Percentiles rank a stretch among this genome's conserved stretches.
Conservation (phyloP, 2,329 filamentous ascomycete genomes). For the Fusarium avenaceum region DNA sequence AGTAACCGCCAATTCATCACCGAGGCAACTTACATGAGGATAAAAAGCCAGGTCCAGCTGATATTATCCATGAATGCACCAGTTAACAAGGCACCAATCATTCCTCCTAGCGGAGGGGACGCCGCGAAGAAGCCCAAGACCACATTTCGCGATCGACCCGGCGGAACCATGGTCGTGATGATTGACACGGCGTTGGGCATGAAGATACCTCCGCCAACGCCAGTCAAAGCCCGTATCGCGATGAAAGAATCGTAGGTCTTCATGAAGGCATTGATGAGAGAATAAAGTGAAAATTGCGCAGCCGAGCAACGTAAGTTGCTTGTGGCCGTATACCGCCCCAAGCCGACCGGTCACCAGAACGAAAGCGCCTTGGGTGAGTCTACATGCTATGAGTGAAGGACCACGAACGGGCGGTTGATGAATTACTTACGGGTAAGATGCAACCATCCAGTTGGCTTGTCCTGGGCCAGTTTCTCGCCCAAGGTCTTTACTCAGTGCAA, state of each 20-base stretch:
- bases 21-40: constrained; percentile 3
- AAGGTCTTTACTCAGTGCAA: constrained; percentile 12
- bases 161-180: constrained; percentile 62
- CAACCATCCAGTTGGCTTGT: constrained; percentile 27
- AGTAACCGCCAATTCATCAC: fast-evolving
- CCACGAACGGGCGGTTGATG: fast-evolving
- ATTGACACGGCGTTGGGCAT: constrained; percentile 67
- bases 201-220: constrained; percentile 63
- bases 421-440: constrained; percentile 15
- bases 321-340: constrained; percentile 67
- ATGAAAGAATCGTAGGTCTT: constrained; percentile 59
- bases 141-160: constrained; percentile 54
- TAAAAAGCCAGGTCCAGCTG: constrained; percentile 18
- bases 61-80: not conserved
- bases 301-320: constrained; percentile 59
- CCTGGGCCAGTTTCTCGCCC: constrained; percentile 22
- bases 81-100: not conserved
- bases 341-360: constrained; percentile 66
- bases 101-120: constrained; percentile 57
- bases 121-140: constrained; percentile 38
- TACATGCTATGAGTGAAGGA: constrained; percentile 22
- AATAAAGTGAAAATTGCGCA: constrained; percentile 58
- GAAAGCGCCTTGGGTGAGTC: constrained; percentile 65
- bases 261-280: constrained; percentile 60
- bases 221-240: constrained; percentile 60